phyloP scores from a whole-genome alignment of 768 basidiomycete genomes.

The Austroboletus festivus region DNA sequence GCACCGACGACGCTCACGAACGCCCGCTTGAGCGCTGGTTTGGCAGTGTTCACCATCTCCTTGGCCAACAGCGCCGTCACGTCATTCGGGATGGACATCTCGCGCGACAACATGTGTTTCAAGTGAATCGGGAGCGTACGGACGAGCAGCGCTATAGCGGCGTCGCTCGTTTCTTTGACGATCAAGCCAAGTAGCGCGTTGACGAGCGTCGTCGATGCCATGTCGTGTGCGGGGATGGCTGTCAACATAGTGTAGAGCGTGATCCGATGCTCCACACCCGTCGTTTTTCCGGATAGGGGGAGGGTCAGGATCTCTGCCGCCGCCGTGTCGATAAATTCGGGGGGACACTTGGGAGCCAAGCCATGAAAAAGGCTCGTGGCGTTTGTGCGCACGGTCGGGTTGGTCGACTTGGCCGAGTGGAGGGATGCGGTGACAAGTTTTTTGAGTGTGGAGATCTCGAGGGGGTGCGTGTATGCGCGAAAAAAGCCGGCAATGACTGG shows the following conservation, averaged over 20 bases:
- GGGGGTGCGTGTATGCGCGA: constrained; percentile 45
- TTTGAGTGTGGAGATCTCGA: constrained; percentile 48
- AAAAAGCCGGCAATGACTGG: constrained; percentile 65
- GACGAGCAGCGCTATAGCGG: constrained; percentile 52
- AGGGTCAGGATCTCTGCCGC: constrained; percentile 68
- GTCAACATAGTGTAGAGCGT: constrained; percentile 78
- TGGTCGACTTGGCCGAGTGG: constrained; percentile 73
- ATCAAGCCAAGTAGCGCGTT: constrained; percentile 43
- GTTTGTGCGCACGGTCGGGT: constrained; percentile 53
- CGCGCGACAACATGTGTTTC: constrained; percentile 43
- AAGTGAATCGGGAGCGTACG: constrained; percentile 60
- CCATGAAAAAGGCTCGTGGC: constrained; percentile 57
- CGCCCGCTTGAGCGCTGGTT: constrained; percentile 56
- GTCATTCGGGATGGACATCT: constrained; percentile 43
- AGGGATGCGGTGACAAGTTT: constrained; percentile 57
- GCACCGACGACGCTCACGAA: constrained; percentile 63
- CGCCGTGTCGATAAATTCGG: constrained; percentile 42
- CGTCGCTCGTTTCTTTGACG: constrained; percentile 78
- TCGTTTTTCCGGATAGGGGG: constrained; percentile 80
- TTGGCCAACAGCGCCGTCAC: constrained; percentile 53
- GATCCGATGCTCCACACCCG: constrained; percentile 82
- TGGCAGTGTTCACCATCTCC: constrained; percentile 68
- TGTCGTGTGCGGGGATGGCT: constrained; percentile 44
- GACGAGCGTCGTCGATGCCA: constrained; percentile 44
- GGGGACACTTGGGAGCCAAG: constrained; percentile 35